These are phyloP conservation scores for Protomyces inundatus DNA, from an alignment of 1,139 yeast species.

Conservation along the genomic window DNA sequence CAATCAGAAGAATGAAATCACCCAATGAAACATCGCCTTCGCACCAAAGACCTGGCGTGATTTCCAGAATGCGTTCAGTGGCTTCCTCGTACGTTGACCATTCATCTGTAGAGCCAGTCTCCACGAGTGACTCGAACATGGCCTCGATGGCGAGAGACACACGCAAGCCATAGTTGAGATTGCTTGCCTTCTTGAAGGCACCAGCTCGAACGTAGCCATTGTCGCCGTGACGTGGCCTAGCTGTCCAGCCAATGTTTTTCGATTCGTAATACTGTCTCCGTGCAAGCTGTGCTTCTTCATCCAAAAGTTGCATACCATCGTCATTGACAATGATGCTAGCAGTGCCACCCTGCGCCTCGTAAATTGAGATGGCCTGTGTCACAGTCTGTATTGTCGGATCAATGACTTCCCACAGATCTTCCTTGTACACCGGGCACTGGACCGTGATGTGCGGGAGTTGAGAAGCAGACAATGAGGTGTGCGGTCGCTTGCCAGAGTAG, in stretches of 20 bases:
- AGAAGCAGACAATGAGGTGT: not conserved
- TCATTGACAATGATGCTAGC: conserved; percentile 29
- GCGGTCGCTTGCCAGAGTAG: conserved; percentile 27
- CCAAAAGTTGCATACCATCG: conserved; percentile 28
- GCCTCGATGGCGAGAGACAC: conserved; percentile 28
- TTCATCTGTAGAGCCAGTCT: not conserved
- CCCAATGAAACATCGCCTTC: conserved; percentile 30
- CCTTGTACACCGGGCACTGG: conserved; percentile 30
- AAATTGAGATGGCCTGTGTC: conserved; percentile 24
- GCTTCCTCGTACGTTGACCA: not conserved
- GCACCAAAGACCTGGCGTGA: conserved; percentile 27
- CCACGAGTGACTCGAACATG: not conserved
- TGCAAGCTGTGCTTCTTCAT: not conserved
- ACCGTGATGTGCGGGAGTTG: conserved; percentile 30
- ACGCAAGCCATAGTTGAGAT: conserved; percentile 30
- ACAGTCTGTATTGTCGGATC: conserved; percentile 28
- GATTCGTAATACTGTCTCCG: conserved; percentile 26
- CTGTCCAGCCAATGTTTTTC: conserved; percentile 28
- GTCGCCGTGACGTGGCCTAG: conserved; percentile 30
- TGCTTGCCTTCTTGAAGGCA: conserved; percentile 31
- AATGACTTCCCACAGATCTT: conserved; percentile 28
- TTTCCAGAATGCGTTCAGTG: conserved; percentile 14
- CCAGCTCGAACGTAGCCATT: conserved; percentile 27
- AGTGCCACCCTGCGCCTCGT: conserved; percentile 29
- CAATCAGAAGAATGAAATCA: conserved; percentile 29